Percentiles rank a stretch among this genome's conserved stretches.
Conservation (phyloP, 805 yeast genomes). For the Ogataea allantospora region DNA sequence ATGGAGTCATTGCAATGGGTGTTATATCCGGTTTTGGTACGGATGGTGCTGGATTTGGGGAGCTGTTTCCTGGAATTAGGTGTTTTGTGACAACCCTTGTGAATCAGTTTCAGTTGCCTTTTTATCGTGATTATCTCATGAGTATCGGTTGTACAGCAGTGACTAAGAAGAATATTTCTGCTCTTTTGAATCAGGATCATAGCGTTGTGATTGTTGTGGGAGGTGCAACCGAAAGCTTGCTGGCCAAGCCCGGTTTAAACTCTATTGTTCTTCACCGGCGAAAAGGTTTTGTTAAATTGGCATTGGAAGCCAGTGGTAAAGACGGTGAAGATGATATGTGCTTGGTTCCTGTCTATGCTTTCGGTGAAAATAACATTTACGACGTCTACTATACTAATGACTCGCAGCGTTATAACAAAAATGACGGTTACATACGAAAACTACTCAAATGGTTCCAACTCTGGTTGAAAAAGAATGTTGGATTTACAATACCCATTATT, state of each 20-base stretch:
- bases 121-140: conserved; percentile 81
- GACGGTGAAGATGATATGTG: conserved; percentile 73
- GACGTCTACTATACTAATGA: conserved; percentile 37
- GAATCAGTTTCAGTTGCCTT: conserved; percentile 80
- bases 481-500: conserved; percentile 88
- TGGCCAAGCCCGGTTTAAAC: conserved; percentile 59
- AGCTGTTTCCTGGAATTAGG: conserved; percentile 80
- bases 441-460: conserved; percentile 58
- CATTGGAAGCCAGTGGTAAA: conserved; percentile 51
- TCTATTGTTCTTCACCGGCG: conserved; percentile 74
- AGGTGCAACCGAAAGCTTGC: conserved; percentile 88
- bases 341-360: conserved; percentile 84
- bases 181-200: conserved; percentile 59
- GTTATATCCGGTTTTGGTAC: conserved; percentile 82
- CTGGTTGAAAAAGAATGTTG: conserved; percentile 67
- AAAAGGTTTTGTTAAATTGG: conserved; percentile 86
- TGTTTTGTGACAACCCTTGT: conserved; percentile 75
- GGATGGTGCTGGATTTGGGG: conserved; percentile 70
- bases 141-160: conserved; percentile 85
- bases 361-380: conserved; percentile 78
- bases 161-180: conserved; percentile 64
- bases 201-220: conserved; percentile 91
- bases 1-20: conserved; percentile 92
- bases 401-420: conserved; percentile 7
- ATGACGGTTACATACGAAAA: conserved; percentile 31